Percentiles rank a stretch among this genome's conserved stretches.
Conservation (phyloP, 148 eudicot species). For the Arctostaphylos glauca region DNA sequence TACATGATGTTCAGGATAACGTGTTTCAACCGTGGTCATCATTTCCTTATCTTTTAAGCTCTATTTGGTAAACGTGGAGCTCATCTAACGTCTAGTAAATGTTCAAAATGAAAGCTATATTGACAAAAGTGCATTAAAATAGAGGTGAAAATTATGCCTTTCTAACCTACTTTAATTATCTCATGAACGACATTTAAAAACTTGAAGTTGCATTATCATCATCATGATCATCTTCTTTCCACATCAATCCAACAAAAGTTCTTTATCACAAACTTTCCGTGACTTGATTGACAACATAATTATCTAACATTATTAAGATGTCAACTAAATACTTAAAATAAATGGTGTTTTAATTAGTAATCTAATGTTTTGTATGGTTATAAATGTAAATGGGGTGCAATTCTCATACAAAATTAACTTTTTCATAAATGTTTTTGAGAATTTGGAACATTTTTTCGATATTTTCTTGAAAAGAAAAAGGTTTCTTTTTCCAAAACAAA, state of each 20-base stretch:
- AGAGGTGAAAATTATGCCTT: not conserved
- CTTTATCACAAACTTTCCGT: not conserved
- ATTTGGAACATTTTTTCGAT: not conserved
- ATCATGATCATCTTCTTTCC: not conserved
- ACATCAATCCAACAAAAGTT: not conserved
- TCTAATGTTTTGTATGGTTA: no score
- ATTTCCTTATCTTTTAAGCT: not conserved
- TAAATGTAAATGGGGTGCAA: no score
- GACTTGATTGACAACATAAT: not conserved
- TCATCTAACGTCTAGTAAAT: no score
- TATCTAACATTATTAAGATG: not conserved
- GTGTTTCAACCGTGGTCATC: not conserved
- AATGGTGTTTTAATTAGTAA: no score
- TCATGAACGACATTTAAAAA: not conserved
- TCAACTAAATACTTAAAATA: not conserved
- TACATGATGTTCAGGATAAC: no score
- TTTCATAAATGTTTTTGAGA: no score
- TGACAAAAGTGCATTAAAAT: not conserved
- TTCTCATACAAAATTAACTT: no score
- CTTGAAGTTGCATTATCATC: not conserved
- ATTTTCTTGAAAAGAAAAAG: not conserved
- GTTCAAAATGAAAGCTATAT: not conserved
- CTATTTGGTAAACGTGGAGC: not conserved
- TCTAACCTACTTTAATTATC: not conserved
- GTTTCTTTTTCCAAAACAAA: not conserved